Base-by-base conservation (phyloP, 352 stramenopile genomes). In the Pythium rishiriense region DNA sequence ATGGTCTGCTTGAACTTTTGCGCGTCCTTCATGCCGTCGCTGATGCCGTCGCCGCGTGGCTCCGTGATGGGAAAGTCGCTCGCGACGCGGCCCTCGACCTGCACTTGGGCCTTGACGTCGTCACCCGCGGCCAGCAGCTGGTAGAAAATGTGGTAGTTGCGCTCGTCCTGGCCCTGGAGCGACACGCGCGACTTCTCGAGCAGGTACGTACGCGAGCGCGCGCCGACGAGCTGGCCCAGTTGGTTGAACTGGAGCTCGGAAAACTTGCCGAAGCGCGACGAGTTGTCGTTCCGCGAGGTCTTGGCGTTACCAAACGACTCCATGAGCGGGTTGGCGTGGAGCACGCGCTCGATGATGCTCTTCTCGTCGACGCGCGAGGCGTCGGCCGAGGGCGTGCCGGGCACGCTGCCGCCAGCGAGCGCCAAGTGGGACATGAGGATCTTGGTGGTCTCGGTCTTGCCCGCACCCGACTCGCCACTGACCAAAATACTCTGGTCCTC, bases 131-230 rank as follows among this genome's bases (percentile, higher is more conserved):
- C 82, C 11, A 94, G 73, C 33, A 99, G 68, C 65, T 99, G 90
- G 80, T 99, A 99, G 72, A 99, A 99, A 54, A 99, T 98, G 76
- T 99, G 97, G 84, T 98, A 99, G 79, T 99, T 99, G 51, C 97
- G 81, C 73, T 99, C 97, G 15, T 90, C 91, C 47, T 90, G 56
- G n/a, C 83, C 86, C 75, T 98, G 96, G 31, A 81, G 94, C 72
- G 62, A 98, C 65, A 83, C 96, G 31, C 87, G 83, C 31, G 84
- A 90, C 64, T 96, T 96, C 68, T 96, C 88, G 24, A 96, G 74
- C 66, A 96, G 54, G 63, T 95, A 96, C 37, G 88, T 96, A 51
- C 87, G 82, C 29, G 84, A 93, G 14, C 76, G 74, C 29, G 87
- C 89, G 25, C 89, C 89, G 39, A 97, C 81, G 31, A 97, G 70